phyloP scores from a whole-genome alignment of 225 moss, liverwort and hornwort genomes.

The Physcomitrellopsis africana region DNA sequence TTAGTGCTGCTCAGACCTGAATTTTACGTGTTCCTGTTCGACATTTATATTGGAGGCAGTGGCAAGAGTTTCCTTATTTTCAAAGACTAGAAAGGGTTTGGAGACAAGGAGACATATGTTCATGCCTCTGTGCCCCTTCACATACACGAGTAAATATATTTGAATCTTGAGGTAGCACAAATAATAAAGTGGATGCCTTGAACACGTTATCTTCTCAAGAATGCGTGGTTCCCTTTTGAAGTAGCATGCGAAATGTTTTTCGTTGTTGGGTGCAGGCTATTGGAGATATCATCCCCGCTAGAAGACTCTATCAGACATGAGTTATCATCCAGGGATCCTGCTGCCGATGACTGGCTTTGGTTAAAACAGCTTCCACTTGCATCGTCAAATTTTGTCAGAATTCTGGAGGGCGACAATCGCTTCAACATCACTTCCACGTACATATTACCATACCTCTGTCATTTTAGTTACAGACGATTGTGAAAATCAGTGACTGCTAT shows the following conservation, averaged over 20 bases:
- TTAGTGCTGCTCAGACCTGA: neutral
- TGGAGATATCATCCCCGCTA: constrained; percentile 52
- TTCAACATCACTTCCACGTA: constrained; percentile 56
- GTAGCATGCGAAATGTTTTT: constrained; percentile 23
- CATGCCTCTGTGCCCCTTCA: neutral
- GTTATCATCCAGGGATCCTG: constrained; percentile 63
- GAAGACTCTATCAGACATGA: constrained; percentile 70
- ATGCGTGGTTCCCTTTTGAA: constrained; percentile 24
- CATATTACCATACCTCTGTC: constrained; percentile 14
- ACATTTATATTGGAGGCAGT: constrained; percentile 11
- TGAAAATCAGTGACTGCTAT: constrained; percentile 21
- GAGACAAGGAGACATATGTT: neutral
- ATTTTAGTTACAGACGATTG: constrained; percentile 16
- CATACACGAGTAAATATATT: constrained; percentile 9
- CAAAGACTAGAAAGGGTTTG: neutral
- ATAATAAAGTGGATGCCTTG: neutral
- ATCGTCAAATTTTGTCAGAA: constrained; percentile 50
- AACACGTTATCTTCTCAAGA: neutral
- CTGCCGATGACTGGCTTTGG: constrained; percentile 72
- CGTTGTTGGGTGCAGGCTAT: constrained; percentile 40
- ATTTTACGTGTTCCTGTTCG: constrained; percentile 6
- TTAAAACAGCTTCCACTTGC: constrained; percentile 52
- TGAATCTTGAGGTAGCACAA: constrained; percentile 1
- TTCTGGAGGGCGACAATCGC: constrained; percentile 54
- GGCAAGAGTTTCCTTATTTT: constrained; percentile 14